Percentiles rank a stretch among this genome's conserved stretches.
Evolutionary conservation across 345 rosid genomes (phyloP).

Genomic region (Eucalyptus melliodora): DNA sequence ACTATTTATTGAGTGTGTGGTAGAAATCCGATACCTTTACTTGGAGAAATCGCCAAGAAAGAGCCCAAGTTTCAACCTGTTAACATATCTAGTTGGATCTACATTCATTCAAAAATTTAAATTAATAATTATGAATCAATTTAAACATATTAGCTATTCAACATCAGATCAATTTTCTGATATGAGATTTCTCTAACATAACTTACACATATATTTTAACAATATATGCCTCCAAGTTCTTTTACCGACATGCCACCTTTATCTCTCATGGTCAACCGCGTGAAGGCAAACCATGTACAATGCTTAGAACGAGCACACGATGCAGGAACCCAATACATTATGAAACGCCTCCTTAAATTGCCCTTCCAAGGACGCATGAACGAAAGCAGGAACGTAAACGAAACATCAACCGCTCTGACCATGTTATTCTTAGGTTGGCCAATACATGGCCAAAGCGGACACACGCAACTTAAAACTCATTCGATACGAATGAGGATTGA

Average conservation of each 20-base stretch:
- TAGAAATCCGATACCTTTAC: too few species aligned
- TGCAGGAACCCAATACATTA: neutral
- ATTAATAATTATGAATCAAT: too few species aligned
- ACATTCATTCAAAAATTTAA: too few species aligned
- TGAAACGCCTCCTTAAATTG: neutral
- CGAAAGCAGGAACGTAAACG: neutral
- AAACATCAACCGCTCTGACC: neutral
- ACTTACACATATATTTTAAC: neutral
- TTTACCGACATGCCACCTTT: neutral
- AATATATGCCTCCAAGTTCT: neutral
- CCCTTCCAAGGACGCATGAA: neutral
- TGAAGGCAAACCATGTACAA: neutral
- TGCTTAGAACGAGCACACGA: neutral
- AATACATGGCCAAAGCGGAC: too few species aligned
- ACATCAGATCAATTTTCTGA: rapidly evolving
- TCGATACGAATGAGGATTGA: too few species aligned
- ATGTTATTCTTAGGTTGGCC: too few species aligned
- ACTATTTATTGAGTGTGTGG: rapidly evolving
- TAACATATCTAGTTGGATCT: rapidly evolving
- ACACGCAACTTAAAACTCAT: too few species aligned
- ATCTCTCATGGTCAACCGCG: neutral
- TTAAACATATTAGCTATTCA: rapidly evolving
- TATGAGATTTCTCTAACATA: too few species aligned
- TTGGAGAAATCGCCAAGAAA: rapidly evolving
- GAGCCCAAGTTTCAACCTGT: rapidly evolving